Percentiles rank a stretch among this genome's conserved stretches.
phyloP scores from a whole-genome alignment of 768 basidiomycete genomes.

The Cystobasidium tubakii region DNA sequence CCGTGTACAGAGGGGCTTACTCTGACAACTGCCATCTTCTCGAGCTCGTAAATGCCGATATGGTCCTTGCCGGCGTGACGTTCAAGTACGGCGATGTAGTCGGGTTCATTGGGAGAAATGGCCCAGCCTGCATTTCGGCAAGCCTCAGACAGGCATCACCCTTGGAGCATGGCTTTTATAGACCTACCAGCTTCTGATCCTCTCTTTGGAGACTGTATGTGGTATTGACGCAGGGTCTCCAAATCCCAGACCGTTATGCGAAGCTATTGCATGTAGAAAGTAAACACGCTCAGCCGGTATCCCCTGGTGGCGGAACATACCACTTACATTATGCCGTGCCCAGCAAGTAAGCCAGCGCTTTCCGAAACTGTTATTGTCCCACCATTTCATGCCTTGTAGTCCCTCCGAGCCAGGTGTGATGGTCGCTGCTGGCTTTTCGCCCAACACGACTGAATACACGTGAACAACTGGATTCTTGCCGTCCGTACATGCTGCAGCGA shows the following conservation, averaged over 20 bases:
- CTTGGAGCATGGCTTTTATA: background rate
- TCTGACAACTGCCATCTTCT: conserved; percentile 5
- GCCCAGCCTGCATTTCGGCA: conserved; percentile 30
- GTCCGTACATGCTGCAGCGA: conserved; percentile 4
- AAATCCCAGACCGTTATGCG: conserved; percentile 40
- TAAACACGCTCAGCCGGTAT: background rate
- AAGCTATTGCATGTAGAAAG: conserved; percentile 27
- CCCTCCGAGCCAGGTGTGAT: conserved; percentile 41
- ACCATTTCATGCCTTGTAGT: conserved; percentile 17
- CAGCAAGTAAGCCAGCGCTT: background rate
- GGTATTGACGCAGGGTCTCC: background rate
- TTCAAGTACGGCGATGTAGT: conserved; percentile 50
- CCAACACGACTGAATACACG: conserved; percentile 35
- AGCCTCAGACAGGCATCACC: background rate
- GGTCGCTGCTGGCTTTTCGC: conserved; percentile 25
- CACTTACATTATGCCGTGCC: conserved; percentile 32
- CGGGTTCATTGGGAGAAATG: conserved; percentile 42
- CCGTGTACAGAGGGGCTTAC: too few species aligned
- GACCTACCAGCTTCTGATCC: conserved; percentile 19
- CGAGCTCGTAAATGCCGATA: conserved; percentile 50
- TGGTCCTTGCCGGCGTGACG: conserved; percentile 49
- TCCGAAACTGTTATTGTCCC: background rate
- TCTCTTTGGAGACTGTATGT: conserved; percentile 38
- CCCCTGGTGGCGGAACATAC: conserved; percentile 6
- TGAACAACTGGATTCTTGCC: background rate